Conservation (phyloP, 495 filamentous ascomycete genomes). For the Penicillium diatomitis region DNA sequence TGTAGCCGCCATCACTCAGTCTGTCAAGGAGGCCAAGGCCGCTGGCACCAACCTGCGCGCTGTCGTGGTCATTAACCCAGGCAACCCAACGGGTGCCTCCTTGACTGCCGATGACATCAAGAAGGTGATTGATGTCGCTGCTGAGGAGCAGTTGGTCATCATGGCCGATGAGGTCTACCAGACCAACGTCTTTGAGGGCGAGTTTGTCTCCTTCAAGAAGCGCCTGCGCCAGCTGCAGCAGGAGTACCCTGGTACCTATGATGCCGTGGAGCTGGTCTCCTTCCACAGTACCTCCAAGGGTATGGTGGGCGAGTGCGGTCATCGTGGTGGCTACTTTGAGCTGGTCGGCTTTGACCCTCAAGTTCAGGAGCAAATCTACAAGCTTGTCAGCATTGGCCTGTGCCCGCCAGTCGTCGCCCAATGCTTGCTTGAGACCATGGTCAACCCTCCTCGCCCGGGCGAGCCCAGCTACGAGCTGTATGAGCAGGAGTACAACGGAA, state of each 20-base stretch:
- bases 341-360: constrained; percentile 76
- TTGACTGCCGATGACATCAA: constrained; percentile 69
- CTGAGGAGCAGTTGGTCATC: constrained; percentile 76
- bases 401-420: constrained; percentile 94
- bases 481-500: constrained; percentile 69
- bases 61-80: constrained; percentile 95
- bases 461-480: constrained; percentile 78
- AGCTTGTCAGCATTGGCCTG: constrained; percentile 90
- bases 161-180: constrained; percentile 98
- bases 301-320: constrained; percentile 97
- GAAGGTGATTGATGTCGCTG: constrained; percentile 73
- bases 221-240: constrained; percentile 76
- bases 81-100: constrained; percentile 90
- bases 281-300: constrained; percentile 87
- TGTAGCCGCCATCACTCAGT: constrained; percentile 58
- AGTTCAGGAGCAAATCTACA: constrained; percentile 92
- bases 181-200: constrained; percentile 90
- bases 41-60: constrained; percentile 79
- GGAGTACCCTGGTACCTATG: constrained; percentile 62
- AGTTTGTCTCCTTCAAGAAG: constrained; percentile 93
- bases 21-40: constrained; percentile 59
- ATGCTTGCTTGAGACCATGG: constrained; percentile 93
- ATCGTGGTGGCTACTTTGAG: constrained; percentile 96
- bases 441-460: constrained; percentile 80
- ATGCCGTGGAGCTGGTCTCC: constrained; percentile 77